Conservation (phyloP, 768 basidiomycete genomes). For the Psilocybe sp. region DNA sequence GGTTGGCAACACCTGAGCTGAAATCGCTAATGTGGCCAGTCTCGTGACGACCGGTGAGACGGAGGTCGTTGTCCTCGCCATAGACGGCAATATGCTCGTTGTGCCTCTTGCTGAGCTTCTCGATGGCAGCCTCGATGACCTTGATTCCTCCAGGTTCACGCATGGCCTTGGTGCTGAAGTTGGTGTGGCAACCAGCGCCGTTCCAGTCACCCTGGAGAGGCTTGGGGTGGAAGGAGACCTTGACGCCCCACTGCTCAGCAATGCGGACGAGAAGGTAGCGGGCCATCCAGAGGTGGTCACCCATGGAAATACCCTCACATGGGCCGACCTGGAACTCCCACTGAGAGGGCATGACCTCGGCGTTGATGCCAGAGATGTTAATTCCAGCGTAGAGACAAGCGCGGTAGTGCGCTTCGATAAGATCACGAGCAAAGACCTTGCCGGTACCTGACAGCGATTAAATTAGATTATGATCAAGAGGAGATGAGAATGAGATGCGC, state of each 20-base stretch:
- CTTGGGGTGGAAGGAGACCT: slow-evolving; percentile 99
- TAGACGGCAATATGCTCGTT: slow-evolving; percentile 96
- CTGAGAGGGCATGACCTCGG: slow-evolving; percentile 99
- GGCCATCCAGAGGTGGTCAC: slow-evolving; percentile 99
- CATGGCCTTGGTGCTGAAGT: slow-evolving; percentile 94
- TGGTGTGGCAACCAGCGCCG: slow-evolving; percentile 98
- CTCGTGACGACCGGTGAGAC: slow-evolving; percentile 96
- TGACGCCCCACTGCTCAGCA: slow-evolving; percentile 96
- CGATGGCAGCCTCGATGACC: slow-evolving; percentile 87
- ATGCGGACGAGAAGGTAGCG: slow-evolving; percentile 94
- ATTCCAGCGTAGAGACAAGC: slow-evolving; percentile 93
- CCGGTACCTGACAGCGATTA: slow-evolving; percentile 68
- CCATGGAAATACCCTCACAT: slow-evolving; percentile 96
- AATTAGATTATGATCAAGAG: slow-evolving; percentile 13
- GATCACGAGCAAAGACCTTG: slow-evolving; percentile 97
- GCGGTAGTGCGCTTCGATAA: slow-evolving; percentile 99
- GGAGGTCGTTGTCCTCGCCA: slow-evolving; percentile 95
- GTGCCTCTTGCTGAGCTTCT: slow-evolving; percentile 89
- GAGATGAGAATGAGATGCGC: slow-evolving; percentile 19
- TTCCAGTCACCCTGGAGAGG: slow-evolving; percentile 98
- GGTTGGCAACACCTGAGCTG: slow-evolving; percentile 94
- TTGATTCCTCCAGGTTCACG: slow-evolving; percentile 94
- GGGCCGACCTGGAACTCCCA: slow-evolving; percentile 99
- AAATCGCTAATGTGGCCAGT: slow-evolving; percentile 92
- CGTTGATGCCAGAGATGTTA: slow-evolving; percentile 99